Evolutionary conservation across 73 alveolate genomes (phyloP).

Genomic region (Paraurostyla sp.): DNA sequence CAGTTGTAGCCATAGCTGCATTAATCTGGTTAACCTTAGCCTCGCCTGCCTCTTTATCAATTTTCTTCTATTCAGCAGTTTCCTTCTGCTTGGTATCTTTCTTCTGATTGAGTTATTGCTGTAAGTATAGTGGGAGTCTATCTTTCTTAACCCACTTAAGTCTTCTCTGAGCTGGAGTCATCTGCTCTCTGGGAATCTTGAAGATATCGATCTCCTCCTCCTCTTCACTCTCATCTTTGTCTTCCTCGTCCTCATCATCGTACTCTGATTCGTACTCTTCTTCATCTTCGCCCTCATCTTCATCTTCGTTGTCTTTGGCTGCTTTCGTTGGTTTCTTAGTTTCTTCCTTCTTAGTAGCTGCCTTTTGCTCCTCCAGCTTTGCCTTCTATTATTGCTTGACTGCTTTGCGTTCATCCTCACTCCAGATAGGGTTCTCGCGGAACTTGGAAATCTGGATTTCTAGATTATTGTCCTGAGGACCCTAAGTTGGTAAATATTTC

Average conservation of each 20-base stretch:
- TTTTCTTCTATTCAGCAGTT: neutral
- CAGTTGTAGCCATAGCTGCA: neutral
- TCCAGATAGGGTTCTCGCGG: conserved; percentile 65
- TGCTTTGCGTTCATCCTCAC: conserved; percentile 66
- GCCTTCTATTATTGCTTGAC: conserved; percentile 25
- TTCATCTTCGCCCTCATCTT: conserved; percentile 51
- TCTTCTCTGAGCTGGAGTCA: conserved; percentile 86
- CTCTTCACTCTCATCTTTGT: conserved; percentile 55
- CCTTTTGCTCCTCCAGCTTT: conserved; percentile 52
- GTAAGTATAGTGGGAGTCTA: conserved; percentile 52
- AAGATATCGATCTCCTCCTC: conserved; percentile 65
- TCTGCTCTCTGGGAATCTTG: conserved; percentile 75
- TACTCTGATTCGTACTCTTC: conserved; percentile 73
- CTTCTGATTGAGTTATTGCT: conserved; percentile 2
- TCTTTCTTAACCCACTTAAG: conserved; percentile 86
- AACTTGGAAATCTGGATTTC: conserved; percentile 57
- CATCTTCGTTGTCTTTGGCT: neutral
- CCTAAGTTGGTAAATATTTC: conserved; percentile 37
- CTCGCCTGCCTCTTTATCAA: conserved; percentile 33
- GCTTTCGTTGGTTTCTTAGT: conserved; percentile 38
- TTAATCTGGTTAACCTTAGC: neutral
- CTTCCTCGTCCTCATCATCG: conserved; percentile 72
- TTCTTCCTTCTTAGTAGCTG: conserved; percentile 48
- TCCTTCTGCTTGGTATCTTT: neutral
- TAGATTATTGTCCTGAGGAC: conserved; percentile 37